phyloP scores from a whole-genome alignment of 305 asterid genomes.

The Solanum chacoense region DNA sequence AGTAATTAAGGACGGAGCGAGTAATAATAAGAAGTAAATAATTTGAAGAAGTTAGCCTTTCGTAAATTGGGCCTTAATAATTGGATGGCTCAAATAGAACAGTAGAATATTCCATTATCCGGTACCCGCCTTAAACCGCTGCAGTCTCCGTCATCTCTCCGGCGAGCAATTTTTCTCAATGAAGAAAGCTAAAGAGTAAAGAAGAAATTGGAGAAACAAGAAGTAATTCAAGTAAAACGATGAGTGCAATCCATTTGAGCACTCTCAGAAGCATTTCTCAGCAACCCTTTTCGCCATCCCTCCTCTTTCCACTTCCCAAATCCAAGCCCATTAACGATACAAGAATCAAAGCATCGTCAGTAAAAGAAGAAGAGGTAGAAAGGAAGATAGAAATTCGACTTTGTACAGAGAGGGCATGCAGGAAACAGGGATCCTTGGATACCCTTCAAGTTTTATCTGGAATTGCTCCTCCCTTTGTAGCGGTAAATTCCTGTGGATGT shows the following conservation, averaged over 20 bases:
- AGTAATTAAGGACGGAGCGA: fast-evolving
- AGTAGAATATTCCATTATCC: neutral
- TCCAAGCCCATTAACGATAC: neutral
- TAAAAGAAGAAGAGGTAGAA: neutral
- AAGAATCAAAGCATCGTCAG: constrained; percentile 2
- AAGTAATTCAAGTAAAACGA: neutral
- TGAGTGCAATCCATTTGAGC: neutral
- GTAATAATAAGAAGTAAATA: neutral
- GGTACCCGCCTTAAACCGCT: neutral
- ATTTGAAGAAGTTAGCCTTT: too few species aligned
- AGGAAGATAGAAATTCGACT: constrained; percentile 42
- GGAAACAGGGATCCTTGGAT: constrained; percentile 77
- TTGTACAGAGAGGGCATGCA: constrained; percentile 64
- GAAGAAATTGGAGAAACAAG: neutral
- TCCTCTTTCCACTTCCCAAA: neutral
- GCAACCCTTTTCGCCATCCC: neutral
- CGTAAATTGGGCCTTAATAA: neutral
- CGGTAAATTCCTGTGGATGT: constrained; percentile 76
- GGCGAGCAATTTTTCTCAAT: neutral
- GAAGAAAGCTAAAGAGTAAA: neutral
- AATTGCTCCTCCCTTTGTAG: constrained; percentile 51
- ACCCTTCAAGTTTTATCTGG: constrained; percentile 58
- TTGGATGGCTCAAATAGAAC: neutral
- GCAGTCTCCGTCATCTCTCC: neutral
- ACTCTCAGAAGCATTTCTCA: neutral